A percentile compares a stretch with the other conserved stretches of the same genome.
These are phyloP conservation scores for Blastomyces gilchristii DNA, from an alignment of 2,329 filamentous ascomycete genomes.

Conservation along the genomic window DNA sequence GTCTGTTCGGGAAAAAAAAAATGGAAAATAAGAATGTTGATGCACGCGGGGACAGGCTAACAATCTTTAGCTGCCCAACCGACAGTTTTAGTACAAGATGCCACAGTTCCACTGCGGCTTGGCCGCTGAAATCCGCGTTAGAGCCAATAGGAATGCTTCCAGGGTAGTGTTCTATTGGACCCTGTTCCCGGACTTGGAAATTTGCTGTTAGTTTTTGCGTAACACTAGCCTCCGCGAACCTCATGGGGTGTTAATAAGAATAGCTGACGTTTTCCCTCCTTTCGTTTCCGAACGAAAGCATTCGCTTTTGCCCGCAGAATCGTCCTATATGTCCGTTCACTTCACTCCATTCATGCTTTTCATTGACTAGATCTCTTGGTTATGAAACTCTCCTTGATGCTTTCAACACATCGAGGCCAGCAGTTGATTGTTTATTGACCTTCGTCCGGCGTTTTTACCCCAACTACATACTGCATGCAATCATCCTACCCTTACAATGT, in stretches of 20 bases:
- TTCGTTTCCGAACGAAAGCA: not conserved
- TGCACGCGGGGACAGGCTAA: not conserved
- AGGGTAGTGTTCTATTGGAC: not conserved
- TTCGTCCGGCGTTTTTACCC: not conserved
- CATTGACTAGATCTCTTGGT: not conserved
- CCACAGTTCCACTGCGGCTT: not conserved
- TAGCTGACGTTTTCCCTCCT: not conserved
- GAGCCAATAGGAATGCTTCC: not conserved
- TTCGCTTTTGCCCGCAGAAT: not conserved
- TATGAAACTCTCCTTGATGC: not conserved
- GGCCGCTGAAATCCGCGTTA: not conserved
- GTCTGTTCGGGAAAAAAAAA: no score
- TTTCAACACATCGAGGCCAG: not conserved
- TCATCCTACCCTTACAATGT: not conserved
- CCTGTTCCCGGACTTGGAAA: not conserved
- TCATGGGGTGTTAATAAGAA: not conserved
- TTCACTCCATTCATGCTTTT: not conserved
- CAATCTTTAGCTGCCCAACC: not conserved
- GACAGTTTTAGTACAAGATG: not conserved
- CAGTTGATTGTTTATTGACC: not conserved
- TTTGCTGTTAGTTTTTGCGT: not conserved
- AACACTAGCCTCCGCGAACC: not conserved
- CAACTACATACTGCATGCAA: not conserved
- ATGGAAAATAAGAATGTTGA: not conserved
- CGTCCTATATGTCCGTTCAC: not conserved